Evolutionary conservation across 495 filamentous ascomycete genomes (phyloP).

Genomic region (Tuber indicum): DNA sequence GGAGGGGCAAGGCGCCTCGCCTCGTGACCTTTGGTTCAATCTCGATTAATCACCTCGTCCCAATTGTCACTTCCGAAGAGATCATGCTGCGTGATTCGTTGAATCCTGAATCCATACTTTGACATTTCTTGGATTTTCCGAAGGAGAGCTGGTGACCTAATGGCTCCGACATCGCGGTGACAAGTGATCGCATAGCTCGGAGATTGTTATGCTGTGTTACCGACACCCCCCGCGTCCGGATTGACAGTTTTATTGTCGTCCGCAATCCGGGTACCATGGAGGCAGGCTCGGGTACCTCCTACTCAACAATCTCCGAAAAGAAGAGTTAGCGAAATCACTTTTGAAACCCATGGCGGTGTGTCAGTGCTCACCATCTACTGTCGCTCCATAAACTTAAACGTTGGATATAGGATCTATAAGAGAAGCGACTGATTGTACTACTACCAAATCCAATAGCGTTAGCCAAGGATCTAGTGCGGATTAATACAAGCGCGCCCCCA

Average conservation of each 20-base stretch:
- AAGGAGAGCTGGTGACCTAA: not conserved
- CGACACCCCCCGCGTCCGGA: not conserved
- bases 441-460: not conserved
- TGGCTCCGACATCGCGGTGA: not conserved
- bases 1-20: not conserved
- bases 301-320: not conserved
- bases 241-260: not conserved
- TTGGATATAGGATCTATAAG: too few relatives aligned
- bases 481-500: too few relatives aligned
- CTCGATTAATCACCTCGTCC: not conserved
- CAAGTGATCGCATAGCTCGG: not conserved
- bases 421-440: not conserved
- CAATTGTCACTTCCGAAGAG: not conserved
- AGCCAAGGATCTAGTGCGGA: not conserved
- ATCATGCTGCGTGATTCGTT: not conserved
- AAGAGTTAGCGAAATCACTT: not conserved
- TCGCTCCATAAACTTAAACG: not conserved
- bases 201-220: not conserved
- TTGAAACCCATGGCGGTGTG: not conserved
- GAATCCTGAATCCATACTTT: not conserved
- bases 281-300: not conserved
- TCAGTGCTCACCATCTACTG: not conserved
- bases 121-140: not conserved
- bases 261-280: fast-evolving
- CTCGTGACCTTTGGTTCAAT: fast-evolving